Evolutionary conservation across 2,329 filamentous ascomycete genomes (phyloP), one percentile per base, ranked within the genome.

Genomic region (Karstenula rhodostoma): DNA sequence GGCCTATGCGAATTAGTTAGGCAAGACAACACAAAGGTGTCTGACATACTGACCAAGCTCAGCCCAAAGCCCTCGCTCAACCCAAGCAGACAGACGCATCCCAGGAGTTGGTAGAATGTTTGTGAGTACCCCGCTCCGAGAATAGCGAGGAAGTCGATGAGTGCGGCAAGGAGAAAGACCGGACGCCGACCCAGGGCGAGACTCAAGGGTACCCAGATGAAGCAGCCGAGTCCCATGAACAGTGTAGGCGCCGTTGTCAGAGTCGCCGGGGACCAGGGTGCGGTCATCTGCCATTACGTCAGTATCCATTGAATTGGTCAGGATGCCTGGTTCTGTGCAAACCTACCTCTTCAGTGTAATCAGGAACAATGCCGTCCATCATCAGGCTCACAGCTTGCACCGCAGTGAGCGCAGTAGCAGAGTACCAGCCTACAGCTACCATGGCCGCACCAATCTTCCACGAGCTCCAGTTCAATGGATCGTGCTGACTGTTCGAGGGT

Each of bases 131-230:
- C 69, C 4, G 77, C 77, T 22, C 65, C 63, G 0, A 77, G 25
- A 0, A 67, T 73, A 1, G 73, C 70, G 3, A 73, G 22, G 7
- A 74, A 57, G 25, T 73, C 67, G 23, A 77, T 44, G 0, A 71
- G 12, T 0, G 75, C 60, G 19, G 70, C 74, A 0, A 76, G 53
- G 4, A 80, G 58, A 13, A 80, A 71, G 0, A 76, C 73, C 0
- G 77, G 78, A 10, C 79, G 69, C 23, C 78, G 70, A 3, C 79
- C 79, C 42, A 80, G 56, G 0, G 75, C 76, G 9, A 79, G 63
- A 3, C 76, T 75, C 4, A 80, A 47, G 3, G 77, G 78, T 6
- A 79, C 73, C 75, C 76, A 80, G 5, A 79, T 43, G 19, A 80
- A 67, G 29, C 72, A 72, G 1, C 78, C 78, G 5, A 79, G 55